These are phyloP conservation scores for Raphanus sativus DNA, from an alignment of 345 rosid species.

Conservation along the genomic window DNA sequence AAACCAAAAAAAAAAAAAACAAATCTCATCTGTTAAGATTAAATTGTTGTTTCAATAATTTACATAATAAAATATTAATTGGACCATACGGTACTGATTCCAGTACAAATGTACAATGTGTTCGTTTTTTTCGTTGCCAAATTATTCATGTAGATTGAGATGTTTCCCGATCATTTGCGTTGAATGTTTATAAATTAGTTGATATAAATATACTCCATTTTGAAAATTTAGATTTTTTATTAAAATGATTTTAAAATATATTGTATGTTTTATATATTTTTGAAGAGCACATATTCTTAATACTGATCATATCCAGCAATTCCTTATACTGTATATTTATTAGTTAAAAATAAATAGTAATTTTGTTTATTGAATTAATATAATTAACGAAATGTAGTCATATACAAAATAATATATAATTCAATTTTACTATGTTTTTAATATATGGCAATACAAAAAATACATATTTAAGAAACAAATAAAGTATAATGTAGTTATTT, in stretches of 20 bases:
- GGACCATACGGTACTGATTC: constrained; percentile 2
- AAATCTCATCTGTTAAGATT: constrained; percentile 18
- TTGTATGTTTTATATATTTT: neutral
- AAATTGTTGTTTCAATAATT: neutral
- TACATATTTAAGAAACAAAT: neutral
- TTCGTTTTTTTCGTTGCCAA: neutral
- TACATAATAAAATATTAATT: neutral
- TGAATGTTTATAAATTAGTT: neutral
- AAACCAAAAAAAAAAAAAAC: constrained; percentile 28
- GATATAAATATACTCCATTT: neutral
- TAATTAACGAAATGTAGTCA: neutral
- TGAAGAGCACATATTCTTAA: neutral
- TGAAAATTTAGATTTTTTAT: neutral
- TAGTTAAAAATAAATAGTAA: too few relatives aligned
- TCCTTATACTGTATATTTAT: neutral
- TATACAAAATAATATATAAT: neutral
- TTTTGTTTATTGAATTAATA: neutral
- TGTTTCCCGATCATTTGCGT: neutral
- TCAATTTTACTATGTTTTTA: neutral
- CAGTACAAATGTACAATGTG: neutral
- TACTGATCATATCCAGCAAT: neutral
- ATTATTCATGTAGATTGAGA: neutral
- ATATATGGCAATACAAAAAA: neutral
- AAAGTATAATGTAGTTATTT: neutral
- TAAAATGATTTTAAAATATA: neutral